Evolutionary conservation across 352 stramenopile species (phyloP).

Genomic region (Pseudoperonospora humuli): DNA sequence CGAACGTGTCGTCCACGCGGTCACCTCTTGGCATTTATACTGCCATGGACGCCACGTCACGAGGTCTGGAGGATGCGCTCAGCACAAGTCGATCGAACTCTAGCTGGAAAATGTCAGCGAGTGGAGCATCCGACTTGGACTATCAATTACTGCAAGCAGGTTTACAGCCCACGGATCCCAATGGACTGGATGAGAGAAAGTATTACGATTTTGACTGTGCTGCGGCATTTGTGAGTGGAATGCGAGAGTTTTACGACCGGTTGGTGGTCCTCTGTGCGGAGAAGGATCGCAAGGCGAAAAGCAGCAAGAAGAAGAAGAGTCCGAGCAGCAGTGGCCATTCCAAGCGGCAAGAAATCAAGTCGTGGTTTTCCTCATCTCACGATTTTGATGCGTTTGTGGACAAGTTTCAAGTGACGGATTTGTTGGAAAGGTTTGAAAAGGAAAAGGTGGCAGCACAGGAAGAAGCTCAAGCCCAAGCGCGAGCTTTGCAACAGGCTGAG

Average conservation of each 20-base stretch:
- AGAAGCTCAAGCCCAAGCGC: slow-evolving; percentile 23
- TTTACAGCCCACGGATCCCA: slow-evolving; percentile 15
- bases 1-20: slow-evolving; percentile 24
- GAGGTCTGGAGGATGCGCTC: slow-evolving; percentile 33
- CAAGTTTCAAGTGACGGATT: slow-evolving; percentile 45
- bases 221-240: slow-evolving; percentile 36
- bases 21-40: slow-evolving; percentile 27
- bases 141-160: slow-evolving; percentile 24
- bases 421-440: slow-evolving; percentile 43
- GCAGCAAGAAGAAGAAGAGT: slow-evolving; percentile 40
- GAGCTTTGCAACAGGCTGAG: slow-evolving; percentile 26
- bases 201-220: slow-evolving; percentile 59
- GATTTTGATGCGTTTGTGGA: slow-evolving; percentile 78
- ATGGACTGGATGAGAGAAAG: slow-evolving; percentile 38
- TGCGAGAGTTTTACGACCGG: slow-evolving; percentile 69
- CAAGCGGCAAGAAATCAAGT: slow-evolving; percentile 76
- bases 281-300: slow-evolving; percentile 50
- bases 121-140: slow-evolving; percentile 16
- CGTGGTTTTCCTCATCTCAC: slow-evolving; percentile 79
- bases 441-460: slow-evolving; percentile 24
- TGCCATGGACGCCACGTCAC: slow-evolving; percentile 21
- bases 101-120: slow-evolving; percentile 28
- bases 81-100: slow-evolving; percentile 38
- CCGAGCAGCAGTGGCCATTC: slow-evolving; percentile 41
- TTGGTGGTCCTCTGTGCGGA: slow-evolving; percentile 45